Conservation (phyloP, 148 eudicot species). For the Suaeda aralocaspica region DNA sequence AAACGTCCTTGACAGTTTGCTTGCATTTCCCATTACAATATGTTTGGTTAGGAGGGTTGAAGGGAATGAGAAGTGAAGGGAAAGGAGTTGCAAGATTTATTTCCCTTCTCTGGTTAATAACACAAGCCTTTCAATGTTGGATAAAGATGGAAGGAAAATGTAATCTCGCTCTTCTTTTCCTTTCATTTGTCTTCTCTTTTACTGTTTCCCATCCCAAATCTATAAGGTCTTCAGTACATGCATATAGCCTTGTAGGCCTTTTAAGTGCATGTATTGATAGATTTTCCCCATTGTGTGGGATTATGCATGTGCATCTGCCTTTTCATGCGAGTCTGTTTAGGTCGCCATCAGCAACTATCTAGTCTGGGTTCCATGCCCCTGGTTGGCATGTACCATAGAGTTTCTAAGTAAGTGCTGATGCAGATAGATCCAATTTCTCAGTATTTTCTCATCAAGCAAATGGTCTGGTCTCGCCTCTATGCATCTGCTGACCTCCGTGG, state of each 20-base stretch:
- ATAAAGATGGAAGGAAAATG: neutral
- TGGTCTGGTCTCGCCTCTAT: slow-evolving; percentile 95
- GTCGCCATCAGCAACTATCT: slow-evolving; percentile 87
- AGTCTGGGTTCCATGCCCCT: slow-evolving; percentile 75
- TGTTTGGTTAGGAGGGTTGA: neutral
- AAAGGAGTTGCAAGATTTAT: neutral
- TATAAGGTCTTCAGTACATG: slow-evolving; percentile 9
- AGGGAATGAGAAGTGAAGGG: neutral
- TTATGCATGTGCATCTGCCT: slow-evolving; percentile 29
- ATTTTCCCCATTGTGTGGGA: slow-evolving; percentile 7
- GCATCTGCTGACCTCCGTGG: slow-evolving; percentile 99
- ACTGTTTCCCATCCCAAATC: neutral
- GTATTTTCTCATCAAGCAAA: slow-evolving; percentile 98
- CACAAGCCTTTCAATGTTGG: neutral
- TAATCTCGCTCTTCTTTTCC: neutral
- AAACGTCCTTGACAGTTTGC: slow-evolving; percentile 20
- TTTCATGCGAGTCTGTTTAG: slow-evolving; percentile 39
- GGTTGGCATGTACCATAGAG: slow-evolving; percentile 84
- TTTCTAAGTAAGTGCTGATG: slow-evolving; percentile 96
- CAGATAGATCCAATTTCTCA: slow-evolving; percentile 95
- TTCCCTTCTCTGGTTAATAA: neutral
- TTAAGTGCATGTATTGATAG: slow-evolving; percentile 21
- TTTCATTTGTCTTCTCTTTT: neutral
- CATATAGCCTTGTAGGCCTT: neutral
- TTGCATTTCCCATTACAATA: neutral